Conservation (phyloP, 225 moss, liverwort and hornwort species). For the Takakia lepidozioides region DNA sequence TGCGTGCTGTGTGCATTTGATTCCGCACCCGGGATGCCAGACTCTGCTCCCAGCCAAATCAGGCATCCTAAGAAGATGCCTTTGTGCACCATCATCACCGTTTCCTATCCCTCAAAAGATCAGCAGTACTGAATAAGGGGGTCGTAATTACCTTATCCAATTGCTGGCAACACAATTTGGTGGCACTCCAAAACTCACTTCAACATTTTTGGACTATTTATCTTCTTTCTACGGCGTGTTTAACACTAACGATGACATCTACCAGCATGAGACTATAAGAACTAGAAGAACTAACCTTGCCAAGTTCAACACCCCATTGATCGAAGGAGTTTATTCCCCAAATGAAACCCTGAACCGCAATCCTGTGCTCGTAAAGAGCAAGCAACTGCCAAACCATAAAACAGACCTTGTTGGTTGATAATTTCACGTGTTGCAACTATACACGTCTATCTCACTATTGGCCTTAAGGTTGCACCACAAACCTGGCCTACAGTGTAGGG, state of each 20-base stretch:
- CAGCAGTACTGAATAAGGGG: neutral
- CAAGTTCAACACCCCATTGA: conserved; percentile 99
- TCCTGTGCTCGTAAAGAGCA: conserved; percentile 77
- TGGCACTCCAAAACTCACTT: no score
- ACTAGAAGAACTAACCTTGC: conserved; percentile 33
- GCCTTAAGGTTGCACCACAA: neutral
- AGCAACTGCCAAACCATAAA: conserved; percentile 34
- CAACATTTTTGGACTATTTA: no score
- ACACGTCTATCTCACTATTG: no score
- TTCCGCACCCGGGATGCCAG: conserved; percentile 74
- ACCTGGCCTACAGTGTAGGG: conserved; percentile 74
- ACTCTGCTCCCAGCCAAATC: conserved; percentile 24
- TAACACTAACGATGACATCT: neutral
- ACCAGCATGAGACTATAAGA: neutral
- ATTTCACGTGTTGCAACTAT: neutral
- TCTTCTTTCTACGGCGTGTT: neutral
- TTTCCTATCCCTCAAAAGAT: neutral
- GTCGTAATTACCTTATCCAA: neutral
- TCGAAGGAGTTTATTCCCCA: conserved; percentile 99
- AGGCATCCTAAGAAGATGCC: neutral
- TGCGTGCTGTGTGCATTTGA: conserved; percentile 76
- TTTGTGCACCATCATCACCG: neutral
- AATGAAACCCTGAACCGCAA: conserved; percentile 92
- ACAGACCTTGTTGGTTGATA: neutral
- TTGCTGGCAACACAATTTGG: no score